Base-by-base conservation (phyloP, 345 rosid genomes). In the Aethionema arabicum region DNA sequence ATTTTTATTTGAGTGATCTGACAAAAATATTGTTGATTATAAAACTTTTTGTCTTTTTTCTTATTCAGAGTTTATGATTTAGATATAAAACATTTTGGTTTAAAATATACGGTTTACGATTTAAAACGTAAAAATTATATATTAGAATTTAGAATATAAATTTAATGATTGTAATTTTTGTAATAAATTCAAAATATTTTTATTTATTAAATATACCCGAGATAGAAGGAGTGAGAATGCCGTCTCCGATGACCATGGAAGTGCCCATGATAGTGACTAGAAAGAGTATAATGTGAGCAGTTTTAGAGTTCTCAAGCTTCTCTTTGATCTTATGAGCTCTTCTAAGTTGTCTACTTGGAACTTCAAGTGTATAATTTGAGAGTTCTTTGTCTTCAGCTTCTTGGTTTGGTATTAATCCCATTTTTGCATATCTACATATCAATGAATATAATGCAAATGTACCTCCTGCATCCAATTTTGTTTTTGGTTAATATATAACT, bases 181-280 rank as follows among this genome's bases (percentile, higher is more conserved):
- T n/a, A n/a, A n/a, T n/a, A n/a, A n/a, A n/a, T n/a, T n/a, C n/a
- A n/a, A n/a, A n/a, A n/a, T n/a, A n/a, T n/a, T n/a, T n/a, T n/a
- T n/a, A n/a, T n/a, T n/a, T n/a, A n/a, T n/a, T n/a, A n/a, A n/a
- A 36, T 36, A 36, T 36, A 36, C 39, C 4, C 8, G 1, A 87
- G 87, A 44, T 85, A 80, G 39, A 86, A n/a, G n/a, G n/a, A n/a
- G n/a, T n/a, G n/a, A n/a, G 83, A 51, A 86, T 55, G 0, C 93
- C 87, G 21, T 86, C 93, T 0, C 87, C 90, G 2, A 79, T 80
- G 11, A 82, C 83, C 85, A 86, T 82, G 27, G 85, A 80, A 61
- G 87, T 83, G 4, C 81, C 90, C 0, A 82, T 76, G 39, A 83
- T 77, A 8, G 87, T 78, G 14, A 83, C 65, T 2, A 79, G 42